Conservation (phyloP, 1,139 yeast genomes). For the Kodamaea anthophila region DNA sequence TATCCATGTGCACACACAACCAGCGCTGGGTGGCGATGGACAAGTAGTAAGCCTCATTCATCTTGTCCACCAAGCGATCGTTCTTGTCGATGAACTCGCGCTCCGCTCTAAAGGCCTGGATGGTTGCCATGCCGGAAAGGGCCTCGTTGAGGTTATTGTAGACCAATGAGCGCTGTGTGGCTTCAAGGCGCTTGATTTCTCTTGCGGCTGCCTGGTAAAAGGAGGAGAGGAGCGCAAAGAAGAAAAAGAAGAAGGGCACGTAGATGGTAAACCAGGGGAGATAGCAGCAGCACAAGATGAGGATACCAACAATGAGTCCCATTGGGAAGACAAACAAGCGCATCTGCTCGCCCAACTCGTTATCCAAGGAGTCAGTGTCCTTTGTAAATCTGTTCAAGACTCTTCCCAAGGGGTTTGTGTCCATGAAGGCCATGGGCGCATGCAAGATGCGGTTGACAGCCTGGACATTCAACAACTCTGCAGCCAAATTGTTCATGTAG, state of each 20-base stretch:
- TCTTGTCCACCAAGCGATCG: conserved; percentile 29
- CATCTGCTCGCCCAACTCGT: conserved; percentile 41
- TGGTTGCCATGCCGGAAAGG: conserved; percentile 40
- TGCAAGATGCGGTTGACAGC: conserved; percentile 35
- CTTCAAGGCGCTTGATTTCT: conserved; percentile 41
- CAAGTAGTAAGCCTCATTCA: conserved; percentile 41
- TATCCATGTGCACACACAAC: conserved; percentile 38
- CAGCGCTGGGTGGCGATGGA: conserved; percentile 42
- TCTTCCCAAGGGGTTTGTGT: conserved; percentile 42
- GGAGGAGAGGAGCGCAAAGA: conserved; percentile 29
- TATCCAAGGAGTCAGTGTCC: conserved; percentile 44
- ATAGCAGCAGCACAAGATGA: conserved; percentile 38
- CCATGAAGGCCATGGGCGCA: conserved; percentile 42
- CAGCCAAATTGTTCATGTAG: conserved; percentile 43
- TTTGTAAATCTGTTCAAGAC: conserved; percentile 51
- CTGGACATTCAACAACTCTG: conserved; percentile 30
- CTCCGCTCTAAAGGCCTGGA: conserved; percentile 33
- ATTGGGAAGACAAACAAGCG: conserved; percentile 36
- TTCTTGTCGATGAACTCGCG: conserved; percentile 28
- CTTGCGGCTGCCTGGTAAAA: conserved; percentile 40
- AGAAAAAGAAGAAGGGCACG: conserved; percentile 32
- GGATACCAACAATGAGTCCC: conserved; percentile 36
- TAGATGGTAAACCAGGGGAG: conserved; percentile 45
- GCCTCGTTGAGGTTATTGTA: conserved; percentile 43
- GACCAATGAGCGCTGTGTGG: conserved; percentile 40